A percentile compares a stretch with the other conserved stretches of the same genome.
Conservation (phyloP, 345 rosid genomes). For the Eucalyptus coolabah region DNA sequence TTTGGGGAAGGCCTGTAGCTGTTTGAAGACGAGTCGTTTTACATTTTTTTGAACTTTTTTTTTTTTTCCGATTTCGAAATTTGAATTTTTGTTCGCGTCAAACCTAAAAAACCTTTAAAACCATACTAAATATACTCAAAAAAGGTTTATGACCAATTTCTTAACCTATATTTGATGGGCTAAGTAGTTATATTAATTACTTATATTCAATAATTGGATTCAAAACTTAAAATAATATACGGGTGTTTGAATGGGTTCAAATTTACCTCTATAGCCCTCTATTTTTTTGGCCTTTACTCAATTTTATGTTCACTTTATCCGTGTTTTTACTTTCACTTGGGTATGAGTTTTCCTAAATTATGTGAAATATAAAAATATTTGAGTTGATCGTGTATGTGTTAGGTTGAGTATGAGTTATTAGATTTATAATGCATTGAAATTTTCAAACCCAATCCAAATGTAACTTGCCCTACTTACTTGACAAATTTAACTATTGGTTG, state of each 20-base stretch:
- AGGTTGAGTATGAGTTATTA: neutral
- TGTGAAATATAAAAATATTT: neutral
- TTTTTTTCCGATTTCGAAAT: neutral
- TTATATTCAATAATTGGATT: no score
- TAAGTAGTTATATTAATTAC: no score
- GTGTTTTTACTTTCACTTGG: neutral
- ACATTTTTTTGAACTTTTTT: neutral
- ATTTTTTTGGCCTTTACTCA: neutral
- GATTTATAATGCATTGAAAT: no score
- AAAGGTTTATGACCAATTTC: no score
- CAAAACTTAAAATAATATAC: no score
- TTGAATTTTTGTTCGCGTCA: neutral
- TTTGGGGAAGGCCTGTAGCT: neutral
- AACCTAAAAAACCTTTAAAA: neutral
- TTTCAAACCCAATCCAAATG: no score
- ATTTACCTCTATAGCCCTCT: neutral
- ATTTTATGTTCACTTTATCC: no score
- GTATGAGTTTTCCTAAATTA: neutral
- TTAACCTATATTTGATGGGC: neutral
- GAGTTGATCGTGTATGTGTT: neutral
- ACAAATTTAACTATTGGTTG: neutral
- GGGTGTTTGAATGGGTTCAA: neutral
- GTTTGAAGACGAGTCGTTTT: neutral
- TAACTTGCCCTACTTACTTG: neutral
- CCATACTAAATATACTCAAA: neutral